Conservation (phyloP, 2,329 filamentous ascomycete species). For the Ceratocystis albifundus region DNA sequence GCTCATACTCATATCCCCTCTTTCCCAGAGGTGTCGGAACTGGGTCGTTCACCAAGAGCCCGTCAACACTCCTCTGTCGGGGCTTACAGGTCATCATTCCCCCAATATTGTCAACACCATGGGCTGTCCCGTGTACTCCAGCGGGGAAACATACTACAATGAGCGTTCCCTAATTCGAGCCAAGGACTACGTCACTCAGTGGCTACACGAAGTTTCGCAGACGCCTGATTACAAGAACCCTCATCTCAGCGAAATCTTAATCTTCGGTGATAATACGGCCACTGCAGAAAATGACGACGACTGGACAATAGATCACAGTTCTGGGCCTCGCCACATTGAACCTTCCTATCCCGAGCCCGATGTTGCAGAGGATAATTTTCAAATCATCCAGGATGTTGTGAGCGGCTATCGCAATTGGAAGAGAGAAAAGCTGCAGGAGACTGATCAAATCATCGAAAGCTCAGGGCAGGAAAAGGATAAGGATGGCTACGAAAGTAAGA, state of each 20-base stretch:
- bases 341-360: background rate
- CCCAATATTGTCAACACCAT: slow-evolving; percentile 34
- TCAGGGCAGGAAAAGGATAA: background rate
- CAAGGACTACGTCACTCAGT: slow-evolving; percentile 45
- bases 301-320: slow-evolving; percentile 5
- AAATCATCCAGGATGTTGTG: background rate
- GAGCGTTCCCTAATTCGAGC: slow-evolving; percentile 53
- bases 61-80: slow-evolving; percentile 42
- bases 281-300: slow-evolving; percentile 6
- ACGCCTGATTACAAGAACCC: slow-evolving; percentile 34
- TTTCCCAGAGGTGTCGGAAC: slow-evolving; percentile 43
- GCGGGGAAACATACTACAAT: slow-evolving; percentile 45
- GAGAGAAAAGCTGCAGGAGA: background rate
- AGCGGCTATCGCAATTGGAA: slow-evolving; percentile 3
- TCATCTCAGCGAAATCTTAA: slow-evolving; percentile 25
- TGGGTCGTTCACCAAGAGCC: slow-evolving; percentile 47
- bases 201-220: slow-evolving; percentile 47
- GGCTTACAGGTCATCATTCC: slow-evolving; percentile 38
- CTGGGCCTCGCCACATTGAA: background rate
- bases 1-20: slow-evolving; percentile 24
- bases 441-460: background rate
- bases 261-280: background rate
- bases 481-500: background rate
- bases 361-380: background rate
- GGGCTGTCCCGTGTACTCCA: slow-evolving; percentile 59